Evolutionary conservation across 805 yeast genomes (phyloP).

Genomic region (Zygosaccharomyces gambellarensis): DNA sequence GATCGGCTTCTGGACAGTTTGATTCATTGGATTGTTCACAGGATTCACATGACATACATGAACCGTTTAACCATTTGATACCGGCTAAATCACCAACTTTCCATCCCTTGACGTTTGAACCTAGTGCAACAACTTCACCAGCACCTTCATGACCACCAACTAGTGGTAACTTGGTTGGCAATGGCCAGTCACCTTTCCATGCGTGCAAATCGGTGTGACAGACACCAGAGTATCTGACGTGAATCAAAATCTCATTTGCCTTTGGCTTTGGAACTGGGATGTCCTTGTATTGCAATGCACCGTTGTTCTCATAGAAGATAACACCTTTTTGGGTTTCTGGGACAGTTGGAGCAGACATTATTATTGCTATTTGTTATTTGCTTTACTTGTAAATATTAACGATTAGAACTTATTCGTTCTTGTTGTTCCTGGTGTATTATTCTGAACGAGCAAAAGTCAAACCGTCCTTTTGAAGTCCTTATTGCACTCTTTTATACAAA

Average conservation of each 20-base stretch:
- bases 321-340: conserved; percentile 71
- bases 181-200: conserved; percentile 92
- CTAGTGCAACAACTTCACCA: conserved; percentile 59
- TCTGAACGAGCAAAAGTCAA: background rate
- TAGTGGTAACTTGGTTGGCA: conserved; percentile 54
- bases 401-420: background rate
- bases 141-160: conserved; percentile 73
- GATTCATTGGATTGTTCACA: conserved; percentile 54
- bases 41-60: conserved; percentile 57
- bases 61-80: conserved; percentile 62
- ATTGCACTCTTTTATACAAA: background rate
- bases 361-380: conserved; percentile 3
- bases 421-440: background rate
- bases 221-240: conserved; percentile 84
- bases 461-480: background rate
- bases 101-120: conserved; percentile 53
- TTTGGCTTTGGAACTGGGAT: conserved; percentile 78
- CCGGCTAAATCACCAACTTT: conserved; percentile 62
- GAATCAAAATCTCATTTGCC: conserved; percentile 70
- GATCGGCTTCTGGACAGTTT: conserved; percentile 62
- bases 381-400: background rate
- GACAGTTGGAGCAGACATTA: conserved; percentile 37
- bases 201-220: conserved; percentile 95
- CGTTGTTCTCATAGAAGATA: conserved; percentile 60
- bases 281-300: conserved; percentile 61